A percentile compares a stretch with the other conserved stretches of the same genome.
phyloP scores from a whole-genome alignment of 2,329 filamentous ascomycete genomes.

The Verticillium tricorpus region DNA sequence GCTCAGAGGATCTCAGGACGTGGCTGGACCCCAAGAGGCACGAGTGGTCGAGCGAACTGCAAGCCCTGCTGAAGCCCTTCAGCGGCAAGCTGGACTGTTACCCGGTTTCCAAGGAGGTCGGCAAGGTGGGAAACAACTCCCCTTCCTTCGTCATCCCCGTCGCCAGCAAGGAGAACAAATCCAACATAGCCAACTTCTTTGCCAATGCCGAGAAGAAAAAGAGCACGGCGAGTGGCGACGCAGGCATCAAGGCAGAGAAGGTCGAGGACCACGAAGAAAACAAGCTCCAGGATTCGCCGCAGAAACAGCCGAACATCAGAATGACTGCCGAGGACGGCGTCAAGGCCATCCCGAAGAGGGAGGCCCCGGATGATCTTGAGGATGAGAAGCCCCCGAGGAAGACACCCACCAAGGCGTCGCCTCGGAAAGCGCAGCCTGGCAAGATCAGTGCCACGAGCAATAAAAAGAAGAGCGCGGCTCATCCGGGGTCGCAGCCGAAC shows the following conservation, averaged over 20 bases:
- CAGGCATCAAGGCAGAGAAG: conserved; percentile 13
- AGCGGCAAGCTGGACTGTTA: conserved; percentile 78
- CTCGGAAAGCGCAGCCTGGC: conserved; percentile 15
- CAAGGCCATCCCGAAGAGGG: conserved; percentile 20
- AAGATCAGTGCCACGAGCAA: conserved; percentile 40
- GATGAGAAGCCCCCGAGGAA: conserved; percentile 20
- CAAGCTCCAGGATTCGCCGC: conserved; percentile 5
- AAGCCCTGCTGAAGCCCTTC: conserved; percentile 74
- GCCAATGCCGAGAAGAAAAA: conserved; percentile 47
- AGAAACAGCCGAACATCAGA: conserved; percentile 16
- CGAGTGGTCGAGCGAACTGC: conserved; percentile 75
- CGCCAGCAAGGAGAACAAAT: conserved; percentile 82
- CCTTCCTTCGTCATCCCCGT: conserved; percentile 78
- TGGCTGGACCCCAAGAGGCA: conserved; percentile 71
- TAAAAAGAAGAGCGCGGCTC: conserved; percentile 25
- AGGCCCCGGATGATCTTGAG: conserved; percentile 12
- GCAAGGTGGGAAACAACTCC: conserved; percentile 90
- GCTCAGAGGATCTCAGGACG: conserved; percentile 60
- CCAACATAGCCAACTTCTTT: conserved; percentile 89
- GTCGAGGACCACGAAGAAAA: conserved; percentile 14
- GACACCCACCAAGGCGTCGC: conserved; percentile 11
- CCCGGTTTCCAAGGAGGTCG: conserved; percentile 81
- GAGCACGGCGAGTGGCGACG: conserved; percentile 6
- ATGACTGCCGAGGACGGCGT: conserved; percentile 5
- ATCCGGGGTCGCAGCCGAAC: conserved; percentile 25